A percentile compares a stretch with the other conserved stretches of the same genome.
These are phyloP conservation scores for Sporothrix variecibatus DNA, from an alignment of 2,329 filamentous ascomycete genomes.

Conservation along the genomic window DNA sequence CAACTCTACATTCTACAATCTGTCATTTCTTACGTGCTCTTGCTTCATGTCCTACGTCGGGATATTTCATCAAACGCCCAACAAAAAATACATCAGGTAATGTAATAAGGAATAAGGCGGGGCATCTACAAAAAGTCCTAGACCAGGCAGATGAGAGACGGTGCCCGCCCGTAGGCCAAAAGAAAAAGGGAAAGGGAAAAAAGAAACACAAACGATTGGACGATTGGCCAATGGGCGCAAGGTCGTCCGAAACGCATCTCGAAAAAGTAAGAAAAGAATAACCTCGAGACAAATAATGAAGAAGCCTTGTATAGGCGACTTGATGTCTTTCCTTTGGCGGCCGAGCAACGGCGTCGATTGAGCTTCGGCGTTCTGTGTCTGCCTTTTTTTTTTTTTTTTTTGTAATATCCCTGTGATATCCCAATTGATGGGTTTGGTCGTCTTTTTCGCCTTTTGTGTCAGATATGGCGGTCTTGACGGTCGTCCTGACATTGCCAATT, in stretches of 20 bases:
- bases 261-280: neutral
- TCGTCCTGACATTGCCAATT: neutral
- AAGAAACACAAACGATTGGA: neutral
- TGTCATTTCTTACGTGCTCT: neutral
- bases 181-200: neutral
- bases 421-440: neutral
- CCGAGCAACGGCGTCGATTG: neutral
- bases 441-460: neutral
- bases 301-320: neutral
- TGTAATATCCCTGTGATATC: neutral
- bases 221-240: constrained; percentile 17
- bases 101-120: neutral
- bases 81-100: neutral
- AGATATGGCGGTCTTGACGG: neutral
- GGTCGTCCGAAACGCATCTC: neutral
- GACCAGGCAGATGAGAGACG: neutral
- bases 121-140: neutral
- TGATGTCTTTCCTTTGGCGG: neutral
- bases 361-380: neutral
- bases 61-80: neutral
- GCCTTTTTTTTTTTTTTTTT: neutral
- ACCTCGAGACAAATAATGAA: neutral
- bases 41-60: neutral
- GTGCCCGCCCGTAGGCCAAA: neutral
- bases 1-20: neutral